These are phyloP conservation scores for Talaromyces sp. DNA, from an alignment of 2,329 filamentous ascomycete species.

Conservation along the genomic window DNA sequence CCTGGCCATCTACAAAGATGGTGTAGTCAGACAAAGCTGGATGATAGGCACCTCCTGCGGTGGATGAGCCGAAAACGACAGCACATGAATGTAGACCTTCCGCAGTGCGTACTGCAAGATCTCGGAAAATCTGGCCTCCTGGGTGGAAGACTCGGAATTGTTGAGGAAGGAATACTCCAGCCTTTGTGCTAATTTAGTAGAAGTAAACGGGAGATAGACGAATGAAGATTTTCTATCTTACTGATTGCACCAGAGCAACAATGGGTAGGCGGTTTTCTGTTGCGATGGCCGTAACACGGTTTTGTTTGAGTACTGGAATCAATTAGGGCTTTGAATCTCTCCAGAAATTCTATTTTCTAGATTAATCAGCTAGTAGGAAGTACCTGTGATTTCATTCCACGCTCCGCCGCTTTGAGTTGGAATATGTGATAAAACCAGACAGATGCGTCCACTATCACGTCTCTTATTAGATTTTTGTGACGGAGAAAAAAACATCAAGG, in stretches of 20 bases:
- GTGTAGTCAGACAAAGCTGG: slow-evolving; percentile 40
- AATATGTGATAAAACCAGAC: slow-evolving; percentile 38
- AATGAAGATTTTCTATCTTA: no score
- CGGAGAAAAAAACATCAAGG: no score
- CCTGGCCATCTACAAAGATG: slow-evolving; percentile 39
- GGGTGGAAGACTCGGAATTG: slow-evolving; percentile 44
- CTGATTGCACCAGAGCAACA: slow-evolving; percentile 37
- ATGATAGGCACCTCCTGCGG: slow-evolving; percentile 39
- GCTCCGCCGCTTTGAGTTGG: slow-evolving; percentile 39
- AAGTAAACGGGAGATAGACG: no score
- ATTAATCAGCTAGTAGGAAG: no score
- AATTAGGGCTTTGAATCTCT: no score
- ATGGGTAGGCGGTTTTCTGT: slow-evolving; percentile 37
- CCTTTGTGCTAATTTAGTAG: no score
- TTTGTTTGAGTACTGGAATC: slow-evolving; percentile 33
- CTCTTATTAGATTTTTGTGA: no score
- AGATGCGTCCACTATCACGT: slow-evolving; percentile 30
- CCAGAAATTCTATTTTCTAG: no score
- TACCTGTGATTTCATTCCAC: slow-evolving; percentile 33
- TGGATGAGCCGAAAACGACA: slow-evolving; percentile 42
- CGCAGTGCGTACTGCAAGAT: slow-evolving; percentile 34
- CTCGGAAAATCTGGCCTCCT: slow-evolving; percentile 38
- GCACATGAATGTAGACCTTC: slow-evolving; percentile 38
- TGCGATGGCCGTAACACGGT: slow-evolving; percentile 34
- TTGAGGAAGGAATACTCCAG: slow-evolving; percentile 39